phyloP scores from a whole-genome alignment of 352 stramenopile genomes.

The Pythium oligandrum region DNA sequence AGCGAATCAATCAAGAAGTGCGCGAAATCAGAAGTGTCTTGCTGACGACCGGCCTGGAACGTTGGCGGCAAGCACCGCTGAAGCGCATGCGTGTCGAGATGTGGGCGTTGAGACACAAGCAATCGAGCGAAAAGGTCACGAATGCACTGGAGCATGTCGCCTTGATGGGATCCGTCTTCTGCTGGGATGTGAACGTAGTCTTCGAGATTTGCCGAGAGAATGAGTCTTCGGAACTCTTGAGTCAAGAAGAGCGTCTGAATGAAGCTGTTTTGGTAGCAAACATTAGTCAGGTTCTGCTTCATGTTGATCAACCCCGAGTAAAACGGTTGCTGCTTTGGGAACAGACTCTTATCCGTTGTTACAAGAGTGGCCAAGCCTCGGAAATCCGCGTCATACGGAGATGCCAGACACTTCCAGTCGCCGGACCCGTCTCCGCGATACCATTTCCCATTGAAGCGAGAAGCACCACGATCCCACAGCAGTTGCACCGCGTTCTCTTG shows the following conservation, averaged over 20 bases:
- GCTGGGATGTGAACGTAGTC: conserved; percentile 30
- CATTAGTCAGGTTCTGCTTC: conserved; percentile 87
- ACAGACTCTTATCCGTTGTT: conserved; percentile 22
- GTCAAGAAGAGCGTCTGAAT: conserved; percentile 87
- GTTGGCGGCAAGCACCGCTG: conserved; percentile 66
- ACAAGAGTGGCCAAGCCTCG: conserved; percentile 48
- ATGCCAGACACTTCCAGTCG: conserved; percentile 68
- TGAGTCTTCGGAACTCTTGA: conserved; percentile 68
- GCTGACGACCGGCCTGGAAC: conserved; percentile 79
- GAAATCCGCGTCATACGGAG: conserved; percentile 50
- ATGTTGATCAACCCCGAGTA: conserved; percentile 87
- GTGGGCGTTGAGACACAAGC: conserved; percentile 62
- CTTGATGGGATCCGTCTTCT: conserved; percentile 16
- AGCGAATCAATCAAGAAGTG: conserved; percentile 83
- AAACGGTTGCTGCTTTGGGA: conserved; percentile 48
- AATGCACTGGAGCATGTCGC: conserved; percentile 50
- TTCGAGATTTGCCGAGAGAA: conserved; percentile 50
- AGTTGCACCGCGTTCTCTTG: conserved; percentile 70
- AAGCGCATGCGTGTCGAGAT: conserved; percentile 57
- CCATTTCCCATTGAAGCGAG: conserved; percentile 80
- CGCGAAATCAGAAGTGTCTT: conserved; percentile 85
- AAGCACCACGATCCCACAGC: conserved; percentile 46
- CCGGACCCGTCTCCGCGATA: conserved; percentile 79
- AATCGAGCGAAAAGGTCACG: conserved; percentile 74
- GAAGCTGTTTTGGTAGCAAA: conserved; percentile 90